phyloP scores from a whole-genome alignment of 2,329 filamentous ascomycete species.

The Aspergillus arachidicola region DNA sequence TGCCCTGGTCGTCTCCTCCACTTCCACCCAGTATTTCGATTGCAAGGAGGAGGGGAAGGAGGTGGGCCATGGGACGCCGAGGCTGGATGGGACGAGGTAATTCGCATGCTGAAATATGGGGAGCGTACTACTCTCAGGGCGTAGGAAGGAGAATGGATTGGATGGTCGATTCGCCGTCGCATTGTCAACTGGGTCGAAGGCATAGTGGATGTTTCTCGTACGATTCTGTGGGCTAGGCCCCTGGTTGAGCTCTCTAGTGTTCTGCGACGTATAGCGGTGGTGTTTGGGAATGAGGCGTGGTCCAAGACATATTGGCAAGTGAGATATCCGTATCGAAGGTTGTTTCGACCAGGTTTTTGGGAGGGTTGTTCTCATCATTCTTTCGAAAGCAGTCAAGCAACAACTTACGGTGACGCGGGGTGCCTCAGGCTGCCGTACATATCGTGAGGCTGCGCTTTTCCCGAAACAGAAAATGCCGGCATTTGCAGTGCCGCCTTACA shows the following conservation, averaged over 20 bases:
- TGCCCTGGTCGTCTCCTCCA: conserved; percentile 9
- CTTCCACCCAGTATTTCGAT: conserved; percentile 17
- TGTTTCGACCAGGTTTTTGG: not conserved
- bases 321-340: not conserved
- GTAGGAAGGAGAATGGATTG: conserved; percentile 8
- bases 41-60: conserved; percentile 13
- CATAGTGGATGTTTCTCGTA: conserved; percentile 2
- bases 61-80: conserved; percentile 16
- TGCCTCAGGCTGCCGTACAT: not conserved
- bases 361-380: not conserved
- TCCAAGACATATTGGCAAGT: not conserved
- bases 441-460: not conserved
- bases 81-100: conserved; percentile 7
- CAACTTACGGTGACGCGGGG: not conserved
- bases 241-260: too few relatives aligned
- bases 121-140: not conserved
- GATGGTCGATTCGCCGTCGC: not conserved
- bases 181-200: conserved; percentile 14
- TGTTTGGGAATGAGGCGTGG: not conserved
- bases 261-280: not conserved
- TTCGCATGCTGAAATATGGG: conserved; percentile 5
- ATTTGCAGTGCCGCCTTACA: not conserved
- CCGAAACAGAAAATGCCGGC: conserved; percentile 9
- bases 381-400: not conserved
- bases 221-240: not conserved